Base-by-base conservation (phyloP, 2,329 filamentous ascomycete genomes). In the Fusarium sulawesiense region DNA sequence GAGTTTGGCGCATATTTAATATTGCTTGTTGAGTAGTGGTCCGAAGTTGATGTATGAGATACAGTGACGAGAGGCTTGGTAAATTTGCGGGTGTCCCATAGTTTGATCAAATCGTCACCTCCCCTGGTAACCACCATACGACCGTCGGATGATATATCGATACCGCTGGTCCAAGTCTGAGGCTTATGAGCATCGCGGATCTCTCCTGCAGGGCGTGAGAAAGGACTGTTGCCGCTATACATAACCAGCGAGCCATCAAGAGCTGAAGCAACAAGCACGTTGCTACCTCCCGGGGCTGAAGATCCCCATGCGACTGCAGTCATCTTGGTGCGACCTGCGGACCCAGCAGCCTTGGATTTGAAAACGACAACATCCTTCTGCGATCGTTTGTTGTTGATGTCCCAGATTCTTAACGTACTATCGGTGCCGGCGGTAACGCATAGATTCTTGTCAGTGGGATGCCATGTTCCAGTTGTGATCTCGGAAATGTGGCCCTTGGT, bases 51-150 rank as follows among this genome's bases (percentile, higher is more conserved):
- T 2, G 88, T 81, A 79, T 97, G 94, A 8, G 90, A 83, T 18
- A 93, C 89, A 2, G 90, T 92, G 49, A 93, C 93, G 16, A 99
- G 87, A 6, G 96, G 93, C 60, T 91, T 86, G 78, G 96, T 98
- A 85, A 99, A 97, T 77, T 98, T 98, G 62, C 96, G 89, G 5
- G 91, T 97, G 78, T 99, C 96, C 96, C 96, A 99, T 3, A 98
- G 86, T 82, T 98, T 98, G 80, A 99, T 95, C 3, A 92, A 87
- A 77, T 97, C 89, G 80, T 99, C 96, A 53, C 94, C 95, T 58
- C 96, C 96, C 72, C 94, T 87, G 2, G 94, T 97, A 10, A 98
- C 91, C 5, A 98, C 89, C 83, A 98, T 91, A 62, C 95, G 88
- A 12, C 96, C 96, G 78, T 98, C 96, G 1, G 90, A 85, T 72